Evolutionary conservation across 768 basidiomycete genomes (phyloP), one percentile per base, ranked within the genome.

Genomic region (Boletus speciosus): DNA sequence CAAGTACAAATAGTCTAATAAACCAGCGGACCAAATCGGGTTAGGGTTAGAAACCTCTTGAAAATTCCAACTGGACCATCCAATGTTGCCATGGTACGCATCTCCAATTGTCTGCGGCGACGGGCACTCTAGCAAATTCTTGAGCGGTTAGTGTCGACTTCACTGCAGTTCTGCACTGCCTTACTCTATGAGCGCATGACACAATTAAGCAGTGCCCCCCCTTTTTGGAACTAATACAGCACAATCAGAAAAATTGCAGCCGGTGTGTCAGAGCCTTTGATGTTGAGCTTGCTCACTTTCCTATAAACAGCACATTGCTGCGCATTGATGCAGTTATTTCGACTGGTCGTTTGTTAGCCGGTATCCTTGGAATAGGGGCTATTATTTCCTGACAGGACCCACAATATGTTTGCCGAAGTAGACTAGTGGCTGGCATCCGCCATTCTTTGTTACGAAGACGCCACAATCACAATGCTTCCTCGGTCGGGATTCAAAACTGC

Each of bases 21-120:
- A 27, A 19, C 14, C 15, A 39, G 38, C 7, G 29, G 14, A 25
- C 43, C 21, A 29, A 34, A 21, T 52, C 25, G 54, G 60, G 65
- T 58, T 63, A 66, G 66, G 65, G 65, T 67, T 57, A 55, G 48
- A 36, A 1, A 25, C n/a, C 1, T 2, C 15, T 14, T 14, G 4
- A 14, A 40, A 40, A 7, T 14, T 14, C 8, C 3, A 2, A 25
- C 27, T n/a, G 6, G 27, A 43, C 27, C 27, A 19, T 44, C 32
- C 16, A 41, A 55, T 23, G 60, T 64, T 59, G 57, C 49, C 47
- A 63, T 57, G 57, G 43, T 5, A 21, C 48, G 21, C 16, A 15
- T 44, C 8, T 37, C 35, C 6, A 15, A 15, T 19, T 11, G 29
- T 31, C 32, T 31, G 47, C 50, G 47, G 40, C 52, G n/a, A 14